A percentile compares a stretch with the other conserved stretches of the same genome.
These are phyloP conservation scores for Sugiyamaella qingdaonensis DNA, from an alignment of 805 yeast genomes.

Conservation along the genomic window DNA sequence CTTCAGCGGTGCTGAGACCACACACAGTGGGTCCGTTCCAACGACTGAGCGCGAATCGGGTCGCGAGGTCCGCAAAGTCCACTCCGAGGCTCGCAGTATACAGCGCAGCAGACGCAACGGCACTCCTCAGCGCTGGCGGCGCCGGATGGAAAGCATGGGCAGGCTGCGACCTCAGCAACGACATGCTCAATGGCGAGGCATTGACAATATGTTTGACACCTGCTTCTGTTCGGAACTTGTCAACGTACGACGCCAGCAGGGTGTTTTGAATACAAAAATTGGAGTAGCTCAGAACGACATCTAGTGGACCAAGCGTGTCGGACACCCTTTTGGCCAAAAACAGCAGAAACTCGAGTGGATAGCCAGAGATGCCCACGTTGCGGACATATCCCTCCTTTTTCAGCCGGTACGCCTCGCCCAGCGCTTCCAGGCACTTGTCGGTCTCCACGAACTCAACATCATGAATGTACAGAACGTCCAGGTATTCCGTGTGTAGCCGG, in stretches of 20 bases:
- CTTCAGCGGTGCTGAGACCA: conserved; percentile 66
- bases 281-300: conserved; percentile 72
- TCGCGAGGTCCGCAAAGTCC: conserved; percentile 79
- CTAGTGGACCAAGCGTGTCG: conserved; percentile 46
- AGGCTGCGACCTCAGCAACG: conserved; percentile 61
- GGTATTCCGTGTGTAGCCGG: conserved; percentile 59
- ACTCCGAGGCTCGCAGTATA: conserved; percentile 43
- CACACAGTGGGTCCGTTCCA: conserved; percentile 73
- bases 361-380: conserved; percentile 78
- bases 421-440: conserved; percentile 54
- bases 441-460: conserved; percentile 77
- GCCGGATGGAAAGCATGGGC: conserved; percentile 85
- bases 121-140: conserved; percentile 46
- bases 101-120: conserved; percentile 43
- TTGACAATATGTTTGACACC: conserved; percentile 59
- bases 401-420: conserved; percentile 53
- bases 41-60: conserved; percentile 62
- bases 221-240: conserved; percentile 37
- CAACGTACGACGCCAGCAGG: conserved; percentile 46
- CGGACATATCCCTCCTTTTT: conserved; percentile 59
- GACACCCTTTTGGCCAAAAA: conserved; percentile 42
- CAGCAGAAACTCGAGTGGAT: conserved; percentile 69
- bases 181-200: conserved; percentile 88
- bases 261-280: conserved; percentile 81
- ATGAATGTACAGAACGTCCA: conserved; percentile 82